Conservation (phyloP, 164 flowering plant genomes). For the Vitis labrusca region DNA sequence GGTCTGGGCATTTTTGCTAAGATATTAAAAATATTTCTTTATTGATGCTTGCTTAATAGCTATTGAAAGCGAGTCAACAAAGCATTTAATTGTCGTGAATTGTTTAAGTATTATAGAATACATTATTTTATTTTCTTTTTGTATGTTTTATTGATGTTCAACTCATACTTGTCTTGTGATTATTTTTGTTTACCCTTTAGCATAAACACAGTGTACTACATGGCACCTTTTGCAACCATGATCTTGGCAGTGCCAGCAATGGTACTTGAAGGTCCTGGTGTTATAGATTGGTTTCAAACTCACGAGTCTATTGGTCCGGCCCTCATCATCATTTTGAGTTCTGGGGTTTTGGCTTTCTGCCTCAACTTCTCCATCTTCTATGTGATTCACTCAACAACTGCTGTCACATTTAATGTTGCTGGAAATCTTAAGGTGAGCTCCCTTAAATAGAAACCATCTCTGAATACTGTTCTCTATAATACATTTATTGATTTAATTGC, state of each 20-base stretch:
- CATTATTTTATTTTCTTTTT: not conserved
- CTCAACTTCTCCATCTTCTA: slow-evolving; percentile 97
- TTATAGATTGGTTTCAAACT: slow-evolving; percentile 67
- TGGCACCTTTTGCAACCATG: slow-evolving; percentile 99
- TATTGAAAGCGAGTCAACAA: not conserved
- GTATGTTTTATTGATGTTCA: not conserved
- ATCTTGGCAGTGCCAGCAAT: slow-evolving; percentile 87
- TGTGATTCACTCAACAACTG: slow-evolving; percentile 96
- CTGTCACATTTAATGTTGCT: slow-evolving; percentile 96
- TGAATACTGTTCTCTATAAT: not conserved
- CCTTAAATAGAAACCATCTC: not conserved
- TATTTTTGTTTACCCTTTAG: slow-evolving; percentile 27
- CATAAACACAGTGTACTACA: slow-evolving; percentile 95
- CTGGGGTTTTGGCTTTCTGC: slow-evolving; percentile 91
- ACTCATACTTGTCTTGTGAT: not conserved
- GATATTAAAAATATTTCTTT: not conserved
- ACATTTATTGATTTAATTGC: not conserved
- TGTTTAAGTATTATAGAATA: not conserved
- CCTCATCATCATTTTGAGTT: slow-evolving; percentile 71
- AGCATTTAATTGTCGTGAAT: too few relatives aligned
- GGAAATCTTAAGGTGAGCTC: slow-evolving; percentile 94
- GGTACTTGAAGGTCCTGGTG: slow-evolving; percentile 84
- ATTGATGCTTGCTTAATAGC: not conserved
- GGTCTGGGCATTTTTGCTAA: not conserved
- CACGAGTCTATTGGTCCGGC: slow-evolving; percentile 46